Evolutionary conservation across 768 basidiomycete genomes (phyloP).

Genomic region (Daedaleopsis sinensis): DNA sequence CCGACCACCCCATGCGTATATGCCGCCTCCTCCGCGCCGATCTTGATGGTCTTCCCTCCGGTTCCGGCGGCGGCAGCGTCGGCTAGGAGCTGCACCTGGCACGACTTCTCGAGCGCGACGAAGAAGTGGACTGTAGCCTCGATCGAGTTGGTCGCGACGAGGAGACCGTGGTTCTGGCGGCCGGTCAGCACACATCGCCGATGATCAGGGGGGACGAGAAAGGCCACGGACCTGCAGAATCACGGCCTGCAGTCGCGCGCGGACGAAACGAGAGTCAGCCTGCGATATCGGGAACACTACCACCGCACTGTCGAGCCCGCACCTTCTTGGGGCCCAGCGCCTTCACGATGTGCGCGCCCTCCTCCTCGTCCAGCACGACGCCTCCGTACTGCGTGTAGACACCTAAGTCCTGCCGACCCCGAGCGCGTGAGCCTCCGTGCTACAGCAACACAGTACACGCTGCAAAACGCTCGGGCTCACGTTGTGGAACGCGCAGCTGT

Average conservation of each 20-base stretch:
- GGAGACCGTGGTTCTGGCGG: constrained; percentile 32
- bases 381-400: constrained; percentile 38
- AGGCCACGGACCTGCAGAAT: not conserved
- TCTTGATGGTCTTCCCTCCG: constrained; percentile 25
- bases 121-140: constrained; percentile 31
- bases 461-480: too few species aligned
- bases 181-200: not conserved
- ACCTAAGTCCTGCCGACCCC: constrained; percentile 27
- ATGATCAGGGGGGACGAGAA: not conserved
- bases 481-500: constrained; percentile 37
- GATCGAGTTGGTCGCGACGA: constrained; percentile 28
- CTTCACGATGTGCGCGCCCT: constrained; percentile 36
- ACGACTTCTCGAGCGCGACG: constrained; percentile 32
- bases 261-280: not conserved
- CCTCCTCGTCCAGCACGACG: constrained; percentile 36
- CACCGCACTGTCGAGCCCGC: not conserved
- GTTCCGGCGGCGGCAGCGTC: constrained; percentile 32
- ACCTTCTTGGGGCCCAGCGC: constrained; percentile 32
- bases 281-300: not conserved
- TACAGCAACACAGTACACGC: too few species aligned
- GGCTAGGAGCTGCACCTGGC: constrained; percentile 34
- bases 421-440: too few species aligned
- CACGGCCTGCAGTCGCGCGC: not conserved
- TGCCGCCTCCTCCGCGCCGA: constrained; percentile 28
- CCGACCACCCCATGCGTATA: constrained; percentile 24